phyloP scores from a whole-genome alignment of 208 protist species.

The Leishmania mexicana region DNA sequence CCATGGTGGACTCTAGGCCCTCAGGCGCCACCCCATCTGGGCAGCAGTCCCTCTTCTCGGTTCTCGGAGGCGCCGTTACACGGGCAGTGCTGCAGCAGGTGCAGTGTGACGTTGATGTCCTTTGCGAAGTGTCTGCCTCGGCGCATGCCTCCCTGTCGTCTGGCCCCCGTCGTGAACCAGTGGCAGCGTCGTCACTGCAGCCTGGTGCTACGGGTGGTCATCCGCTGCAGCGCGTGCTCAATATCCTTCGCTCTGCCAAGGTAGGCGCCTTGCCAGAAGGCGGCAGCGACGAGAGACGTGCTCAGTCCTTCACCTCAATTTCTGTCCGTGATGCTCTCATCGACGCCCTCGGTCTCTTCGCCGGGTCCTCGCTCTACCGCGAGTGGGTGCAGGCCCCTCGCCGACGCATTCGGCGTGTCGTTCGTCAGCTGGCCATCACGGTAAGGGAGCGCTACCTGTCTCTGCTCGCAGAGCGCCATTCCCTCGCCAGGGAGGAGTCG shows the following conservation, averaged over 20 bases:
- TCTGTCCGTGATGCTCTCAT: slow-evolving; percentile 8
- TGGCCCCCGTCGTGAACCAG: not conserved
- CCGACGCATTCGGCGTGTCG: slow-evolving; percentile 28
- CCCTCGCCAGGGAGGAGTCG: slow-evolving; percentile 1
- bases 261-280: not conserved
- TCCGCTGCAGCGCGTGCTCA: slow-evolving; percentile 21
- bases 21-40: not conserved
- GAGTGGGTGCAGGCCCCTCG: slow-evolving; percentile 49
- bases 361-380: slow-evolving; percentile 51
- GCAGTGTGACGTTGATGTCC: slow-evolving; percentile 35
- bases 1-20: not conserved
- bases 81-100: slow-evolving; percentile 44
- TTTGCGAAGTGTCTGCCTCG: slow-evolving; percentile 8
- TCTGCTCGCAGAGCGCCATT: not conserved
- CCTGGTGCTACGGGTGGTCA: not conserved
- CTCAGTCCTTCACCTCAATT: not conserved
- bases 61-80: slow-evolving; percentile 37
- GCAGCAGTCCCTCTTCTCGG: slow-evolving; percentile 17
- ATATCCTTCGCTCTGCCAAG: slow-evolving; percentile 4
- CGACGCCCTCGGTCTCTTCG: slow-evolving; percentile 36
- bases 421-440: slow-evolving; percentile 10
- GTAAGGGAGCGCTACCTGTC: slow-evolving; percentile 19
- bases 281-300: not conserved
- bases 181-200: not conserved
- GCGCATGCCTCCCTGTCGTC: not conserved